phyloP scores from a whole-genome alignment of 176 grass and related monocot species.

The Carex kokanica region DNA sequence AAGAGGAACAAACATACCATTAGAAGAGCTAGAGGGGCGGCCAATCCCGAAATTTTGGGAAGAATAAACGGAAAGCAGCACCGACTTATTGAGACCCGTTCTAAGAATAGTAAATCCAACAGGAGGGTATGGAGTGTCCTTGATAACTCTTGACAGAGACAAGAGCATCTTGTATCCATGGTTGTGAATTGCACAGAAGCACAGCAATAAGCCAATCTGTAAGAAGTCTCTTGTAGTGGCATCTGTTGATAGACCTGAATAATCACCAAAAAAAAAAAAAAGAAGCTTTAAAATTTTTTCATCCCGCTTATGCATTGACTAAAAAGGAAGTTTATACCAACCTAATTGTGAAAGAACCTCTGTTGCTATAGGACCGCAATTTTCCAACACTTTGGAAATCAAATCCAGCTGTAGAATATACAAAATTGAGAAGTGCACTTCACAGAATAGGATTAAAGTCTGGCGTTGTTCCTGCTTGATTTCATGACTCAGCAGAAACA shows the following conservation, averaged over 20 bases:
- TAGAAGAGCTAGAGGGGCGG: conserved; percentile 41
- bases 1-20: conserved; percentile 46
- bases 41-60: conserved; percentile 49
- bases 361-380: conserved; percentile 53
- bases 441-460: conserved; percentile 82
- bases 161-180: conserved; percentile 98
- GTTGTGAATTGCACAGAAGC: conserved; percentile 94
- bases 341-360: conserved; percentile 92
- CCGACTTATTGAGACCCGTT: conserved; percentile 93
- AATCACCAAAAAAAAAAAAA: conserved; percentile 5
- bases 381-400: conserved; percentile 64
- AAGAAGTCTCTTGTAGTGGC: conserved; percentile 61
- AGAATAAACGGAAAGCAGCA: conserved; percentile 86
- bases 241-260: conserved; percentile 64
- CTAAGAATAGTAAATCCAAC: conserved; percentile 89
- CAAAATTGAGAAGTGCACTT: conserved; percentile 79
- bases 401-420: conserved; percentile 98
- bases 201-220: conserved; percentile 75
- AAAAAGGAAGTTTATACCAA: conserved; percentile 32
- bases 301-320: background rate
- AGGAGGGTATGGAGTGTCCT: conserved; percentile 83
- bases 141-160: conserved; percentile 79
- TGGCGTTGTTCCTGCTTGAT: conserved; percentile 67
- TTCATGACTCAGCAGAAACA: conserved; percentile 90
- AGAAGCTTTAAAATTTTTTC: background rate